Base-by-base conservation (phyloP, 1,139 yeast species). In the Candida neerlandica region DNA sequence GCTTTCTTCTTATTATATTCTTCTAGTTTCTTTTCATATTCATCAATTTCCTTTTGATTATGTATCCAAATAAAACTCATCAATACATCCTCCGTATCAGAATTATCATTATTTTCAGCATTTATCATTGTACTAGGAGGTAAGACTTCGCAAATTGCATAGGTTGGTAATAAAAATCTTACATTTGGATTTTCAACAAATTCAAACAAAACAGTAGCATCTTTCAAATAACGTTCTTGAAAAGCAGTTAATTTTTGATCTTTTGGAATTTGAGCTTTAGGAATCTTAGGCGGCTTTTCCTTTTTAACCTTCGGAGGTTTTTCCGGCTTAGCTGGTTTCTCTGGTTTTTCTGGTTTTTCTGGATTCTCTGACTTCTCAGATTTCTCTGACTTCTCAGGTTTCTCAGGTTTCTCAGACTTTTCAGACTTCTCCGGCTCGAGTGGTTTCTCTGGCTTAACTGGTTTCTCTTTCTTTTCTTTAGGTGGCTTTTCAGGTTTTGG, bases 121-220 rank as follows among this genome's bases (percentile, higher is more conserved):
- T 58, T 62, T 15, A 56, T 56, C 47, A 52, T 52, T 7, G 58
- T 55, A 12, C 56, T 48, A 1, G 67, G 62, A 1, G 67, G 66
- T 9, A 81, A 55, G 4, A 82, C 81, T 66, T 92, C 97, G 54
- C 87, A 74, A 4, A 92, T 79, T 1, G 94, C 81, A 56, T 87
- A 82, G 55, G 85, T 85, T 0, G 98, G 97, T 1, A 92, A 61
- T 52, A 80, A 69, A 59, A 81, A 92, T 49, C 98, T 77, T 9
- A 86, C 86, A 47, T 86, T 80, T 0, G 95, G 81, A 63, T 85
- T 86, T 58, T 94, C 98, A 37, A 79, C 79, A 67, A 85, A 92
- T 65, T 94, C 99, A 66, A 94, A 85, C 12, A 91, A 84, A 43
- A 94, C 66, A 45, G 89, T 87, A 0, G 96, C 91, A 59, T 83